These are phyloP conservation scores for Ilex asprella DNA, from an alignment of 257 asterid genomes.

Conservation along the genomic window DNA sequence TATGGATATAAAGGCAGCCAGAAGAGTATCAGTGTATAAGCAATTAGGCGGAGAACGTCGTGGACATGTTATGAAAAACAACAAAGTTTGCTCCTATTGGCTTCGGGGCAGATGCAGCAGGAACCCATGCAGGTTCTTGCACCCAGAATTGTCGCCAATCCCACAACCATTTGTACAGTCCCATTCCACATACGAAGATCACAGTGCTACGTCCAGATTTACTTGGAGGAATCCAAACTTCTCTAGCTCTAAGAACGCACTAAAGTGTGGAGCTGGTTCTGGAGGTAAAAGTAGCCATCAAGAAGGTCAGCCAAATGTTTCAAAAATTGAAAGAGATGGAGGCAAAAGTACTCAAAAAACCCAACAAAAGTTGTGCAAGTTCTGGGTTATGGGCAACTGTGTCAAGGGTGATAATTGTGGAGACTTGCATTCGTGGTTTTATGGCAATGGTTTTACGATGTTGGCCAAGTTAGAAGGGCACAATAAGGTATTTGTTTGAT, in stretches of 20 bases:
- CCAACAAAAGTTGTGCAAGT: conserved; percentile 28
- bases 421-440: conserved; percentile 37
- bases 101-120: conserved; percentile 46
- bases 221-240: conserved; percentile 21
- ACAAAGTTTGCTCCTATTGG: conserved; percentile 44
- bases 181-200: neutral
- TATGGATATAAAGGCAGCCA: conserved; percentile 27
- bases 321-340: neutral
- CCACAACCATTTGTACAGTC: conserved; percentile 9
- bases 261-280: conserved; percentile 7
- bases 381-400: conserved; percentile 38
- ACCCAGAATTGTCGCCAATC: conserved; percentile 13
- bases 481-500: conserved; percentile 25
- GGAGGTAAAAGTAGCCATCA: neutral
- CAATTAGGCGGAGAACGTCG: conserved; percentile 17
- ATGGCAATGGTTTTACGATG: conserved; percentile 41
- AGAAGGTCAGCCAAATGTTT: neutral
- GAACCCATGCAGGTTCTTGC: conserved; percentile 46
- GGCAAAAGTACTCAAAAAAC: conserved; percentile 5
- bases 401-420: conserved; percentile 42
- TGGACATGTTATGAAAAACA: conserved; percentile 4
- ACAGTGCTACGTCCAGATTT: conserved; percentile 2
- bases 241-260: conserved; percentile 6
- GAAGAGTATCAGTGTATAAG: conserved; percentile 11
- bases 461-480: conserved; percentile 51